Evolutionary conservation across 2,329 filamentous ascomycete genomes (phyloP).

Genomic region (Seiridium cupressi): DNA sequence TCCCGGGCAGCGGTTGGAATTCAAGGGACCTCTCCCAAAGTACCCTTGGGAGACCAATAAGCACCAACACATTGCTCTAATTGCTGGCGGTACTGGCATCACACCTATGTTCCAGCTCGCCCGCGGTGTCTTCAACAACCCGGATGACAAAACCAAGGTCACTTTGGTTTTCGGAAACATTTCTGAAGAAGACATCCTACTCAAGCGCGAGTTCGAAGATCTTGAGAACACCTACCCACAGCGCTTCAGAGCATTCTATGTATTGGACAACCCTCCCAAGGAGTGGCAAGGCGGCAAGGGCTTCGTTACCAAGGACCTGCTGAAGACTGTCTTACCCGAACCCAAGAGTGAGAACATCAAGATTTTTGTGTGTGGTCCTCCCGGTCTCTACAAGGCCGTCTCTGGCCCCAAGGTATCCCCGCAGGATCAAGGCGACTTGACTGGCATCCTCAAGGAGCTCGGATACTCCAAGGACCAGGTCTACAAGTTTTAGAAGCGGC

Average conservation of each 20-base stretch:
- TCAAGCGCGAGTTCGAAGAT: conserved; percentile 80
- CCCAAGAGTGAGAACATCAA: conserved; percentile 92
- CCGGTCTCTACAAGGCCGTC: conserved; percentile 89
- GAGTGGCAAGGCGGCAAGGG: conserved; percentile 76
- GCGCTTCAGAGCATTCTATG: conserved; percentile 93
- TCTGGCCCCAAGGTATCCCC: conserved; percentile 88
- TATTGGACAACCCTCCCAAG: conserved; percentile 80
- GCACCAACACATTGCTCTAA: conserved; percentile 81
- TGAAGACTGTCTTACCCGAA: conserved; percentile 93
- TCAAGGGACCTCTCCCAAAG: conserved; percentile 96
- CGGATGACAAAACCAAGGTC: conserved; percentile 95
- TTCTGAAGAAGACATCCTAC: conserved; percentile 82
- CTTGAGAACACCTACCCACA: conserved; percentile 95
- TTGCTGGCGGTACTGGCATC: conserved; percentile 96
- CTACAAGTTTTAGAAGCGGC: conserved; percentile 75
- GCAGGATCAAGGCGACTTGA: conserved; percentile 89
- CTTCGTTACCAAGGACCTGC: conserved; percentile 81
- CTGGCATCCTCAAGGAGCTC: conserved; percentile 77
- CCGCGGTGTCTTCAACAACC: conserved; percentile 92
- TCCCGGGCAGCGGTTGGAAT: conserved; percentile 77
- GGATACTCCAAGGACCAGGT: conserved; percentile 88
- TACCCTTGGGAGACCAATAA: conserved; percentile 90
- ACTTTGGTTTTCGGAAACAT: conserved; percentile 94
- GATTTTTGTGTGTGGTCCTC: conserved; percentile 93
- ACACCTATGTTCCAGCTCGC: conserved; percentile 97